Conservation (phyloP, 1,284 basidiomycete species). For the Melanopsichium pennsylvanicum region DNA sequence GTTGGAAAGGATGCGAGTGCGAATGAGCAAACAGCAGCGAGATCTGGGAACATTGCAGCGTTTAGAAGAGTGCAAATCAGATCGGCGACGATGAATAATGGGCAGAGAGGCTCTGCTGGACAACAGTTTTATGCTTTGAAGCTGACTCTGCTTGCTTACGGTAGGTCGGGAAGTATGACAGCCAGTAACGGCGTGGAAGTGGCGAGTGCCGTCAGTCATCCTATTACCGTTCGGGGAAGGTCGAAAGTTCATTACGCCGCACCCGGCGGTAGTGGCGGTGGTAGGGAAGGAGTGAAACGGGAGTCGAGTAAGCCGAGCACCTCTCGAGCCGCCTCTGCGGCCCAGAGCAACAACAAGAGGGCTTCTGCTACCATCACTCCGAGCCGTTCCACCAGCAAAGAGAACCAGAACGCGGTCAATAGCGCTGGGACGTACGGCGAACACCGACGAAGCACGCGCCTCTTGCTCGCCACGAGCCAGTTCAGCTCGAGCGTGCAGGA, state of each 20-base stretch:
- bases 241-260: slow-evolving; percentile 42
- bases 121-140: slow-evolving; percentile 49
- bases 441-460: slow-evolving; percentile 14
- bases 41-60: slow-evolving; percentile 21
- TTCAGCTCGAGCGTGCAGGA: neutral
- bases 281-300: no score
- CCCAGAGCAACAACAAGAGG: no score
- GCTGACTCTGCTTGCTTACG: slow-evolving; percentile 35
- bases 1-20: slow-evolving; percentile 13
- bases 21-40: slow-evolving; percentile 22
- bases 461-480: neutral
- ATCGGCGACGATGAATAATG: slow-evolving; percentile 48
- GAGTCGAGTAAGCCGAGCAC: no score
- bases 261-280: neutral
- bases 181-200: slow-evolving; percentile 14
- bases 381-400: no score
- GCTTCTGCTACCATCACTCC: no score
- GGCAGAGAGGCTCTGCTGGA: slow-evolving; percentile 28
- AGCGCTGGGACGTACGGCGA: neutral
- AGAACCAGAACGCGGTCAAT: no score
- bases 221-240: slow-evolving; percentile 41
- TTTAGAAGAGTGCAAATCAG: slow-evolving; percentile 44
- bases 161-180: neutral
- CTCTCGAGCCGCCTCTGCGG: no score
- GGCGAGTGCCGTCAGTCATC: slow-evolving; percentile 21